A percentile compares a stretch with the other conserved stretches of the same genome.
These are phyloP conservation scores for Parasitella parasitica DNA, from an alignment of 371 early-diverging fungal species.

Conservation along the genomic window DNA sequence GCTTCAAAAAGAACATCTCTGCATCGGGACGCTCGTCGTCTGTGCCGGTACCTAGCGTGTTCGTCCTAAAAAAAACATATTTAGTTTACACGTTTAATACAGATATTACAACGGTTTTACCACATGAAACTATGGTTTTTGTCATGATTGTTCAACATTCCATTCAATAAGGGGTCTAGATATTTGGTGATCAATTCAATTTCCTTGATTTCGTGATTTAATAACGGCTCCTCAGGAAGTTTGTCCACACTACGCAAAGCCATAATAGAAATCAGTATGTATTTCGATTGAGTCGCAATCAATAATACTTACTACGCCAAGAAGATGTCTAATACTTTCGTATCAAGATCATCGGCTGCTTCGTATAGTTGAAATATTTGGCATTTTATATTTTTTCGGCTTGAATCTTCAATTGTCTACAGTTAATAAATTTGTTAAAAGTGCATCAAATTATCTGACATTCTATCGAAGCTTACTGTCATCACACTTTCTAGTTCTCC, in stretches of 20 bases:
- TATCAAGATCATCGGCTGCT: conserved; percentile 10
- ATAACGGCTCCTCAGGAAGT: conserved; percentile 15
- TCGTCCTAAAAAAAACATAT: conserved; percentile 17
- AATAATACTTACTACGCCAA: conserved; percentile 14
- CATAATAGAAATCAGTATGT: conserved; percentile 11
- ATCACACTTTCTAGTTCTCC: too few relatives aligned
- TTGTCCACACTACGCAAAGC: conserved; percentile 13
- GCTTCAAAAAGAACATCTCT: conserved; percentile 13
- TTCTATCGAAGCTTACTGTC: too few relatives aligned
- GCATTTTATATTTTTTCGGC: conserved; percentile 6
- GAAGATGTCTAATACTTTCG: conserved; percentile 8
- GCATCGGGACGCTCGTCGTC: conserved; percentile 15
- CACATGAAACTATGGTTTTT: conserved; percentile 5
- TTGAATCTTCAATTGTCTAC: conserved; percentile 5
- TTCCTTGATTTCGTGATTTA: conserved; percentile 18
- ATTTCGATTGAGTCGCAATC: conserved; percentile 16
- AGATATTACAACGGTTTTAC: conserved; percentile 15
- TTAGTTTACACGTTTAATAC: conserved; percentile 13
- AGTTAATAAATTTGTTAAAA: too few relatives aligned
- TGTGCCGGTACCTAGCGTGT: conserved; percentile 13
- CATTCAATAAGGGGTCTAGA: conserved; percentile 14
- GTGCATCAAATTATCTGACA: too few relatives aligned
- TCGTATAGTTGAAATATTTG: conserved; percentile 3
- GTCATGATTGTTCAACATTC: conserved; percentile 15
- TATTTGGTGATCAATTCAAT: conserved; percentile 18